Conservation (phyloP, 129 eudicot species). For the Helichrysum umbraculigerum region DNA sequence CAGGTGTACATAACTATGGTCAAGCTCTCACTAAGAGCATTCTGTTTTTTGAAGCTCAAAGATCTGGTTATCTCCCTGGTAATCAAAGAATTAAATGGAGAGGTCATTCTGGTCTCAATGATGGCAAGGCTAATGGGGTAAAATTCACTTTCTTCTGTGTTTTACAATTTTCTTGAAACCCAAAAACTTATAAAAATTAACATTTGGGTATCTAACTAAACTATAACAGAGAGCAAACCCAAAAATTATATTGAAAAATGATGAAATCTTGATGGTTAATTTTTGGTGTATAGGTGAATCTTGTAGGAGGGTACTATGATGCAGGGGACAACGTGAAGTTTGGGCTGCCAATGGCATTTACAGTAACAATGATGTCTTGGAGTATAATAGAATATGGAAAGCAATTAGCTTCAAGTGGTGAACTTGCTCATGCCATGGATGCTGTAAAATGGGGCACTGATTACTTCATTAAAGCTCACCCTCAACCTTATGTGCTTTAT, state of each 20-base stretch:
- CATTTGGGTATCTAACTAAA: constrained; percentile 19
- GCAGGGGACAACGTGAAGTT: constrained; percentile 91
- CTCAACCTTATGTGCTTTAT: constrained; percentile 62
- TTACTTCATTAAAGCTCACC: constrained; percentile 77
- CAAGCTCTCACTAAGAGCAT: constrained; percentile 74
- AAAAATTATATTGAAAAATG: constrained; percentile 13
- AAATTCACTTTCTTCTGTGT: neutral
- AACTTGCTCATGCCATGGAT: constrained; percentile 53
- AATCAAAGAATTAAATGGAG: constrained; percentile 74
- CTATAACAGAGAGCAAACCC: neutral
- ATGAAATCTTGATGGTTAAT: constrained; percentile 32
- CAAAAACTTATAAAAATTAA: neutral
- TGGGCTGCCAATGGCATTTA: constrained; percentile 89
- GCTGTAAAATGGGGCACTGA: constrained; percentile 91
- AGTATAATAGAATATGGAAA: constrained; percentile 52
- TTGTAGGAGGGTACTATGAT: constrained; percentile 90
- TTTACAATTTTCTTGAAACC: neutral
- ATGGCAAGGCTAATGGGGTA: constrained; percentile 55
- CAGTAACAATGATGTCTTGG: constrained; percentile 85
- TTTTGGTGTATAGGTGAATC: constrained; percentile 55
- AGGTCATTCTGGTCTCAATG: constrained; percentile 70
- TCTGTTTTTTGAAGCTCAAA: constrained; percentile 85
- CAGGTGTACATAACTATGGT: constrained; percentile 69
- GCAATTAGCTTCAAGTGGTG: constrained; percentile 48
- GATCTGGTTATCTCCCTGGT: constrained; percentile 74